Conservation (phyloP, 1,139 yeast genomes). For the Pichia norvegensis region DNA sequence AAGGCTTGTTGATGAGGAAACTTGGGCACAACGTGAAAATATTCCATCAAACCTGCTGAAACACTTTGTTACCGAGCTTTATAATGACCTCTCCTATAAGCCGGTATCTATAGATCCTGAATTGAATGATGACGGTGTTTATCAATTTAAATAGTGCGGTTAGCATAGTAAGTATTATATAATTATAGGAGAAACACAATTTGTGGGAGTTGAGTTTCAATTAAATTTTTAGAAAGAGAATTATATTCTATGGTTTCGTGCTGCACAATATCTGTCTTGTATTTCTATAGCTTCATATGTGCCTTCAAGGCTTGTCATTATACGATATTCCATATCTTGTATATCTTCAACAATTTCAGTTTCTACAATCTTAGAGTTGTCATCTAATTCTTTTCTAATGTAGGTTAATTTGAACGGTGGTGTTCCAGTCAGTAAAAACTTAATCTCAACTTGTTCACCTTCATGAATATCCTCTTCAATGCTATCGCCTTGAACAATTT, state of each 20-base stretch:
- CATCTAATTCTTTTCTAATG: constrained; percentile 34
- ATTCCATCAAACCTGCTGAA: constrained; percentile 12
- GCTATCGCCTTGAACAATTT: constrained; percentile 68
- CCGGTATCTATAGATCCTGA: neutral
- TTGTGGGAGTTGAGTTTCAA: too few relatives aligned
- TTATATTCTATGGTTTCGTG: constrained; percentile 29
- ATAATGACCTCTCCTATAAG: neutral
- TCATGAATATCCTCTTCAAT: constrained; percentile 77
- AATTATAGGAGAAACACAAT: neutral
- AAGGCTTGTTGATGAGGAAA: constrained; percentile 12
- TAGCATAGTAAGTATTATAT: too few relatives aligned
- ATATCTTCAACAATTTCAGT: constrained; percentile 69
- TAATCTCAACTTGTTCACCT: constrained; percentile 75
- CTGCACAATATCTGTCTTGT: constrained; percentile 72
- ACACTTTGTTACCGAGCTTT: constrained; percentile 6
- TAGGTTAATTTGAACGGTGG: constrained; percentile 66
- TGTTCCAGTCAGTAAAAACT: constrained; percentile 57
- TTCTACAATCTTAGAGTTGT: constrained; percentile 55
- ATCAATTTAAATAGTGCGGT: neutral
- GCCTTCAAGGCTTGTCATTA: constrained; percentile 80
- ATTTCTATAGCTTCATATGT: constrained; percentile 87
- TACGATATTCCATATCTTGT: constrained; percentile 57
- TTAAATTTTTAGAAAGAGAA: too few relatives aligned
- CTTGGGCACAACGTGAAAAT: constrained; percentile 14
- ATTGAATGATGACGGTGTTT: constrained; percentile 2